Conservation (phyloP, 2,329 filamentous ascomycete species). For the Aspergillus alliaceus region DNA sequence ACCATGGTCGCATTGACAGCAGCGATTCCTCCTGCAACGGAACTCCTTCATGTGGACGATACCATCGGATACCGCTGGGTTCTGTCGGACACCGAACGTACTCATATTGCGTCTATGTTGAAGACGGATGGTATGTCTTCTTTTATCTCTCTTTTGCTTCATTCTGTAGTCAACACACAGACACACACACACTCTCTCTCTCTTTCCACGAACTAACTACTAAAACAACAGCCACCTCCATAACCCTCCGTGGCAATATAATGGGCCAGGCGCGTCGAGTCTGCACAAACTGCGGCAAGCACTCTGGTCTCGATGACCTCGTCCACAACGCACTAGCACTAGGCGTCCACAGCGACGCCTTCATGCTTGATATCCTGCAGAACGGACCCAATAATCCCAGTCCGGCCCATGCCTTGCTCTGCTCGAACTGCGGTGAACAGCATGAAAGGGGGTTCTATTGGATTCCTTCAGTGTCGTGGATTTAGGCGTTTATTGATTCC, state of each 20-base stretch:
- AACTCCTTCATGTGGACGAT: neutral
- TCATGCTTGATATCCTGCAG: conserved; percentile 6
- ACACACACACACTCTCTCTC: too few species aligned
- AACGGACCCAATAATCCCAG: conserved; percentile 1
- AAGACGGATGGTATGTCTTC: neutral
- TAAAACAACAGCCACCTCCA: neutral
- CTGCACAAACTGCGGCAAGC: conserved; percentile 1
- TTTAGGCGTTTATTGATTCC: too few species aligned
- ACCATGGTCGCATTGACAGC: neutral
- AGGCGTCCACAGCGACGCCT: neutral
- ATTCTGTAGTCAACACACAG: too few species aligned
- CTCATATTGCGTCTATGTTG: neutral
- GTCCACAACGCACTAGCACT: neutral
- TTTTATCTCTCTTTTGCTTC: neutral
- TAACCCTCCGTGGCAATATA: neutral
- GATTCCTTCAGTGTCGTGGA: too few species aligned
- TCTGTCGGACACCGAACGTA: neutral
- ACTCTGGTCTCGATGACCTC: conserved; percentile 5
- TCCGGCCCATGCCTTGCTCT: neutral
- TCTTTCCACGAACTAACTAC: too few species aligned
- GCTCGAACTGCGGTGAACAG: neutral
- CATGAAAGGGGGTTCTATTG: neutral
- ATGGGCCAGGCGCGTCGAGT: neutral
- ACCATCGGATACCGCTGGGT: neutral
- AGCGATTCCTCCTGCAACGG: neutral